Base-by-base conservation (phyloP, 2,329 filamentous ascomycete species). In the Aspergillus nomiae region DNA sequence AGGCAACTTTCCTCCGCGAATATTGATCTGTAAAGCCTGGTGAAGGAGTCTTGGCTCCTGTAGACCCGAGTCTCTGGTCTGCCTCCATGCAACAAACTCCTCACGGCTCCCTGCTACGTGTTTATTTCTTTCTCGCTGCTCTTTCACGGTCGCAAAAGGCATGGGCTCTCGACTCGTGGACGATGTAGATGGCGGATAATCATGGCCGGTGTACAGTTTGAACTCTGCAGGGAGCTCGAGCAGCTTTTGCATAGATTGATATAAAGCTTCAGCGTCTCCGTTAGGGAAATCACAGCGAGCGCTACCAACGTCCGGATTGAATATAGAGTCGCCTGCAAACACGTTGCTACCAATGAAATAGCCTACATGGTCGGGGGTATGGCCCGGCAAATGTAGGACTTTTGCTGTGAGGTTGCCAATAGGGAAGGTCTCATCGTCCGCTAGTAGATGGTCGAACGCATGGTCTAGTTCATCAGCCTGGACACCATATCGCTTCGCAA, bases 351-450 rank as follows among this genome's bases (percentile, higher is more conserved):
- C 85, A 57, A 89, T 82, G 38, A 76, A 73, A 64, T 89, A 90
- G 0, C 86, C 87, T 16, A 87, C 68, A 60, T 89, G 86, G 65
- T 89, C 87, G 0, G 86, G 85, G 0, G 86, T 88, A 65, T 89
- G 86, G 0, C 86, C 87, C 0, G 86, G 86, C 0, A 89, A 80
- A 66, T 88, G 83, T 0, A 89, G 70, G 0, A 81, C 85, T 2
- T 71, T 76, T 0, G 75, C 83, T 1, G 65, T 69, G 16, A 89
- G 36, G 0, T 71, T 59, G 0, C 87, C 86, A 43, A 89, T 78
- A 0, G 66, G 21, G 65, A 89, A 87, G 0, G 63, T 63, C 63
- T 88, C 85, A 38, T 86, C 80, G 48, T 89, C 85, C 0, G 83
- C 73, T 45, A 85, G 85, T 1, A 86, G 74, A 7, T 78, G 73